Conservation (phyloP, 2,329 filamentous ascomycete species). For the Aspergillus fischeri region DNA sequence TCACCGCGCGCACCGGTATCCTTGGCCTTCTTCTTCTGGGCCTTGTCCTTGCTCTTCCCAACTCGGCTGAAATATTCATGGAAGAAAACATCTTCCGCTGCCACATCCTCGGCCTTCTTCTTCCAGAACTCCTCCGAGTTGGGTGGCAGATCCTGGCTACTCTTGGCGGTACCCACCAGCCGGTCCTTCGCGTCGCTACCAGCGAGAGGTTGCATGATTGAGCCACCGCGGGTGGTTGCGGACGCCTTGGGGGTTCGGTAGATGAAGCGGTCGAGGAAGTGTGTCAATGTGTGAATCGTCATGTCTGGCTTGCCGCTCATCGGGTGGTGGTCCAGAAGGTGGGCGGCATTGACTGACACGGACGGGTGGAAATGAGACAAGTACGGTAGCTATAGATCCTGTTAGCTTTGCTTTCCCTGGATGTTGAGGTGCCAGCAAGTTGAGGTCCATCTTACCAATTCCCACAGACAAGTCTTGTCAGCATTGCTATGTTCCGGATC, state of each 20-base stretch:
- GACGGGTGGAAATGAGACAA: slow-evolving; percentile 87
- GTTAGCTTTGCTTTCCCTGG: not conserved
- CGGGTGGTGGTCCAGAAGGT: slow-evolving; percentile 64
- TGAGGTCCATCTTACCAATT: slow-evolving; percentile 57
- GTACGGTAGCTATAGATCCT: slow-evolving; percentile 54
- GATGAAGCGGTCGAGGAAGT: slow-evolving; percentile 98
- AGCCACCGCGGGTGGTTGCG: slow-evolving; percentile 66
- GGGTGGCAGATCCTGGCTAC: slow-evolving; percentile 61
- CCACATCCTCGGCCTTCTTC: slow-evolving; percentile 81
- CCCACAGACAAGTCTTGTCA: slow-evolving; percentile 91
- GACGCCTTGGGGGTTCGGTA: slow-evolving; percentile 83
- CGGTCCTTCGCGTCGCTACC: slow-evolving; percentile 58
- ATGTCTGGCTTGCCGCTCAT: slow-evolving; percentile 87
- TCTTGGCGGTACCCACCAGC: slow-evolving; percentile 56
- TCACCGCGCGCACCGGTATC: slow-evolving; percentile 45
- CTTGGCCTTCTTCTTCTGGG: slow-evolving; percentile 53
- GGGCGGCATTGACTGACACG: slow-evolving; percentile 75
- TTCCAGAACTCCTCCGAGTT: slow-evolving; percentile 91
- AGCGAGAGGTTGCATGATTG: slow-evolving; percentile 93
- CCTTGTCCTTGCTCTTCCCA: slow-evolving; percentile 54
- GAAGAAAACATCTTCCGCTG: slow-evolving; percentile 94
- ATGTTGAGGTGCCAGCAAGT: not conserved
- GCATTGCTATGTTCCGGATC: slow-evolving; percentile 90
- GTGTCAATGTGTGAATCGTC: slow-evolving; percentile 82
- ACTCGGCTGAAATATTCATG: slow-evolving; percentile 88